phyloP scores from a whole-genome alignment of 1,284 basidiomycete genomes.

The Ustilago vetiveriae region DNA sequence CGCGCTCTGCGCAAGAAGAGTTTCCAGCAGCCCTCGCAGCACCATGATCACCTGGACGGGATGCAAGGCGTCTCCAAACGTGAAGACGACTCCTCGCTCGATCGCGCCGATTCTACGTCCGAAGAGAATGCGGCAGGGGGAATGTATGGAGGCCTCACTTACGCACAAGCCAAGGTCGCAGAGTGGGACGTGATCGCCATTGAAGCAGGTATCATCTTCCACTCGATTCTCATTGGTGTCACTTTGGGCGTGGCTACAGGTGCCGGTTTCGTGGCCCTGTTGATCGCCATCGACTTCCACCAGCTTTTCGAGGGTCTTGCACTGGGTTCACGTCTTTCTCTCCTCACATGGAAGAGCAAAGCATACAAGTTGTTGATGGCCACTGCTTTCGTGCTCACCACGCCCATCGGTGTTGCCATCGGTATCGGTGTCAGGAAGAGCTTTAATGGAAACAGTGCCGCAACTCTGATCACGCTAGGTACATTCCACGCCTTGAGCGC shows the following conservation, averaged over 20 bases:
- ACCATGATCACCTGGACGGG: not conserved
- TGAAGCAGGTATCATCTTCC: conserved; percentile 70
- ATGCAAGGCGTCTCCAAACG: not conserved
- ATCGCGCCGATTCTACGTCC: not conserved
- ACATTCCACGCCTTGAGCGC: conserved; percentile 84
- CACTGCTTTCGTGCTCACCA: conserved; percentile 52
- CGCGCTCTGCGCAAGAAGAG: conserved; percentile 12
- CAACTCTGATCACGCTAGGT: conserved; percentile 82
- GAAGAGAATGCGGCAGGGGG: not conserved
- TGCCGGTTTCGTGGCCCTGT: conserved; percentile 54
- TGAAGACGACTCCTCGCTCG: conserved; percentile 5
- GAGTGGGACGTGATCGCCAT: conserved; percentile 65
- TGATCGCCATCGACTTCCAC: conserved; percentile 65
- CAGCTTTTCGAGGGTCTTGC: conserved; percentile 51
- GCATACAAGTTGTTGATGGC: conserved; percentile 54
- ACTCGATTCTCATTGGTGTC: conserved; percentile 63
- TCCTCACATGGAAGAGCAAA: conserved; percentile 31
- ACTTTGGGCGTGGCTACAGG: conserved; percentile 63
- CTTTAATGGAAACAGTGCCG: conserved; percentile 82
- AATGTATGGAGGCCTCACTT: conserved; percentile 14
- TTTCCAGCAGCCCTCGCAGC: not conserved
- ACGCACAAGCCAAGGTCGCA: conserved; percentile 29
- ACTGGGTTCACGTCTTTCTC: conserved; percentile 53
- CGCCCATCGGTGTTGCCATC: conserved; percentile 72
- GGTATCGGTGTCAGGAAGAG: conserved; percentile 83